Evolutionary conservation across 148 eudicot species (phyloP).

Genomic region (Pouteria glomerata): DNA sequence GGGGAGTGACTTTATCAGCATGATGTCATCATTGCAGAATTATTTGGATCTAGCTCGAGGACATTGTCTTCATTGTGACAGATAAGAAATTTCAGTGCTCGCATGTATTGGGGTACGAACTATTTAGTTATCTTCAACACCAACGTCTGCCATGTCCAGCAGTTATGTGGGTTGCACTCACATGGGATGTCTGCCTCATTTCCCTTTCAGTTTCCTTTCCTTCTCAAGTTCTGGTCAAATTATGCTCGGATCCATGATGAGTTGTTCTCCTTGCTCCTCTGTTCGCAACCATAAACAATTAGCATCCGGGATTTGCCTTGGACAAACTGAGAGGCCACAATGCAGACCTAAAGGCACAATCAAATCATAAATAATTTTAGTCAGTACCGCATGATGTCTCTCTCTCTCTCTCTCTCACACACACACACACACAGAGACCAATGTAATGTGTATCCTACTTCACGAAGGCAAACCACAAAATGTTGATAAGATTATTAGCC

Average conservation of each 20-base stretch:
- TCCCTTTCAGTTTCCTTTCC: background rate
- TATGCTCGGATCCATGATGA: constrained; percentile 3
- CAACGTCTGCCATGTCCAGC: background rate
- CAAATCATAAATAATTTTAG: too few species aligned
- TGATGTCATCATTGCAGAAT: background rate
- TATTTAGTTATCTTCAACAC: background rate
- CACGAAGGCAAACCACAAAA: too few species aligned
- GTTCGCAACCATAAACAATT: too few species aligned
- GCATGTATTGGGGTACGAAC: background rate
- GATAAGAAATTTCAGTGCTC: background rate
- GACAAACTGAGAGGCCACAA: too few species aligned
- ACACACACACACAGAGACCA: too few species aligned
- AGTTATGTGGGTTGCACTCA: background rate
- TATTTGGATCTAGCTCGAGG: background rate
- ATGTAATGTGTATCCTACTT: too few species aligned
- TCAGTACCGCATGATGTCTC: too few species aligned
- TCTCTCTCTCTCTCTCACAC: too few species aligned
- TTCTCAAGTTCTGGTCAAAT: background rate
- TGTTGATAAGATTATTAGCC: too few species aligned
- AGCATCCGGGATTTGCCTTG: too few species aligned
- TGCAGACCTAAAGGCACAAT: too few species aligned
- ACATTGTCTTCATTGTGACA: background rate
- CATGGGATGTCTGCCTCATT: background rate
- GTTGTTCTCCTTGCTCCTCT: background rate
- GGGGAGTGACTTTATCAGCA: background rate